Evolutionary conservation across 1,139 yeast species (phyloP), one percentile per base, ranked within the genome.

Genomic region (Zygosaccharomyces sapae): DNA sequence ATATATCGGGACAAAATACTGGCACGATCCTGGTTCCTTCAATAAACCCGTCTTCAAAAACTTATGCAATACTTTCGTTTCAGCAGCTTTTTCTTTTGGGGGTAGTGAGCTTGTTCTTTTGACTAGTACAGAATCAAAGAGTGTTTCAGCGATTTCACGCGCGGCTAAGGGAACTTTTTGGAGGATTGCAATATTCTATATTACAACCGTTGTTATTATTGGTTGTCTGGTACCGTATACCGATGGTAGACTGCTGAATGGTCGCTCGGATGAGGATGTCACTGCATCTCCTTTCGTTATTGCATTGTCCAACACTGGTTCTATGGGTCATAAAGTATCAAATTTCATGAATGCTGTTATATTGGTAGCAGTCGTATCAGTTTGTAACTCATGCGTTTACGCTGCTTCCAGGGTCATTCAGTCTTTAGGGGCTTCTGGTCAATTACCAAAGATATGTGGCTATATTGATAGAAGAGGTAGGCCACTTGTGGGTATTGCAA

Each of bases 341-440:
- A 79, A 83, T 39, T 79, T 85, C 46, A 77, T 85, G 74, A 85
- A 85, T 59, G 86, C 77, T 3, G 88, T 85, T 29, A 81, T 85
- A 55, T 69, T 85, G 66, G 68, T 83, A 44, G 82, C 90, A 9
- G 85, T 84, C 34, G 59, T 81, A 40, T 80, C 86, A 16, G 86
- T 81, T 33, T 89, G 88, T 50, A 86, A 86, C 61, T 83, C 94
- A 2, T 80, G 88, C 19, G 79, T 86, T 25, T 82, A 79, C 67
- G 95, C 85, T 20, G 79, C 90, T 48, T 84, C 95, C 24, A 80
- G 96, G 73, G 82, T 95, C 9, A 69, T 89, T 50, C 84, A 86
- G 55, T 86, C 95, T 4, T 74, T 89, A 57, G 87, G 96, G 38
- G 83, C 84, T 52, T 81, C 86, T 56, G 86, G 88, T 20, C 81